Percentiles rank a stretch among this genome's conserved stretches.
Evolutionary conservation across 1,284 basidiomycete species (phyloP).

Genomic region (Pseudozyma hubeiensis): DNA sequence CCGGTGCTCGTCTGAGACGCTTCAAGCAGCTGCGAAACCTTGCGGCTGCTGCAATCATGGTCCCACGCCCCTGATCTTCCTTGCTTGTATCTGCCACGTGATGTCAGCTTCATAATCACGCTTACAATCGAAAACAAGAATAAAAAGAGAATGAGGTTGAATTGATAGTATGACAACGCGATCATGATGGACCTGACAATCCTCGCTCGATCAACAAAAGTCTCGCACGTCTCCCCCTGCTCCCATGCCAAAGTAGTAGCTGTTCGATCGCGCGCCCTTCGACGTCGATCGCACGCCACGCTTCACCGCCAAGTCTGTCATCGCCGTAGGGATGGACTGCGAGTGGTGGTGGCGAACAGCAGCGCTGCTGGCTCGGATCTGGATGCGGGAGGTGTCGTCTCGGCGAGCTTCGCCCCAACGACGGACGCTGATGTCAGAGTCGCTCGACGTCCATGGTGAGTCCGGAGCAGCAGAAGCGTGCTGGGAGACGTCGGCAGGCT

Average conservation of each 20-base stretch:
- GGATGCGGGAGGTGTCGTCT: conserved; percentile 16
- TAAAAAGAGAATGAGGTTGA: not conserved
- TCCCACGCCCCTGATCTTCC: conserved; percentile 1
- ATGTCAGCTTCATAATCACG: not conserved
- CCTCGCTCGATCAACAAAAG: conserved; percentile 13
- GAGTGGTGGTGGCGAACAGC: conserved; percentile 11
- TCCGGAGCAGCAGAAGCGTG: conserved; percentile 12
- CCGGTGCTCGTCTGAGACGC: not conserved
- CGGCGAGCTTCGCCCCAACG: conserved; percentile 43
- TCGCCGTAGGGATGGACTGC: conserved; percentile 6
- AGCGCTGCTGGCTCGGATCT: not conserved
- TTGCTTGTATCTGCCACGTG: not conserved
- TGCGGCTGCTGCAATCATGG: not conserved
- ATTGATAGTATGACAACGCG: conserved; percentile 1
- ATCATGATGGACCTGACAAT: not conserved
- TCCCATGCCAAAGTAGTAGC: conserved; percentile 36
- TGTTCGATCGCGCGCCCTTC: conserved; percentile 16
- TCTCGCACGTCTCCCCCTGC: conserved; percentile 23
- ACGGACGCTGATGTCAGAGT: conserved; percentile 48
- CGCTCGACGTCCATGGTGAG: conserved; percentile 48
- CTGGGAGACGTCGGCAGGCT: conserved; percentile 1
- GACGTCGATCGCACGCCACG: conserved; percentile 6
- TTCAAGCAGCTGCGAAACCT: conserved; percentile 2
- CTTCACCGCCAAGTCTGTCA: not conserved
- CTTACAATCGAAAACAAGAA: not conserved